A percentile compares a stretch with the other conserved stretches of the same genome.
phyloP scores from a whole-genome alignment of 805 yeast species.

The Saturnispora dispora region DNA sequence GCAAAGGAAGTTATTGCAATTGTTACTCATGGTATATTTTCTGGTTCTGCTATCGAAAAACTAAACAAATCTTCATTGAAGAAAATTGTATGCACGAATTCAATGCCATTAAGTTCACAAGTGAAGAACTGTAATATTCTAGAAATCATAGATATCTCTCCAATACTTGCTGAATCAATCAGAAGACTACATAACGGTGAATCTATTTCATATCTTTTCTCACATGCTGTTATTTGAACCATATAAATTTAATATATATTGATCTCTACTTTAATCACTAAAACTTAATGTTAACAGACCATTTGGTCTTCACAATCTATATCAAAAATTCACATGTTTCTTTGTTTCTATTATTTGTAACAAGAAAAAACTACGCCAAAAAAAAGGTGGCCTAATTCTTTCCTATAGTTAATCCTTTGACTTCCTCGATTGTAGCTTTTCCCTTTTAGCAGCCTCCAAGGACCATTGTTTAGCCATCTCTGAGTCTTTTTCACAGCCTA shows the following conservation, averaged over 20 bases:
- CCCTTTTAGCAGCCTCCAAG: conserved; percentile 41
- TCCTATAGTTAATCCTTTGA: background rate
- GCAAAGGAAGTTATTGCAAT: conserved; percentile 85
- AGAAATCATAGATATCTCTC: conserved; percentile 75
- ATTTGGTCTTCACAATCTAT: background rate
- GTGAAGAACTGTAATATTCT: conserved; percentile 54
- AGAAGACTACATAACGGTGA: conserved; percentile 96
- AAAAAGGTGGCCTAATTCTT: background rate
- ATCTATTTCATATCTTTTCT: conserved; percentile 79
- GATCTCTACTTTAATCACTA: background rate
- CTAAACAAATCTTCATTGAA: conserved; percentile 59
- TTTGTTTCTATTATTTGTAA: background rate
- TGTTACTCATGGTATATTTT: conserved; percentile 91
- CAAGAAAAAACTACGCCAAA: background rate
- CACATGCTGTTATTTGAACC: conserved; percentile 33
- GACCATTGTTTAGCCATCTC: conserved; percentile 67
- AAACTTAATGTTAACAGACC: background rate
- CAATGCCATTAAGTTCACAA: conserved; percentile 74
- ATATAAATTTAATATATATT: background rate
- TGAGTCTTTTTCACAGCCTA: conserved; percentile 62
- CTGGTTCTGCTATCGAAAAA: conserved; percentile 72
- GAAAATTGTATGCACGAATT: conserved; percentile 82
- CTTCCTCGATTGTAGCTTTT: background rate
- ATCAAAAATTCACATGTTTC: background rate
- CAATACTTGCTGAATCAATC: conserved; percentile 86